These are phyloP conservation scores for Pleurotus platypus DNA, from an alignment of 768 basidiomycete species.

Conservation along the genomic window DNA sequence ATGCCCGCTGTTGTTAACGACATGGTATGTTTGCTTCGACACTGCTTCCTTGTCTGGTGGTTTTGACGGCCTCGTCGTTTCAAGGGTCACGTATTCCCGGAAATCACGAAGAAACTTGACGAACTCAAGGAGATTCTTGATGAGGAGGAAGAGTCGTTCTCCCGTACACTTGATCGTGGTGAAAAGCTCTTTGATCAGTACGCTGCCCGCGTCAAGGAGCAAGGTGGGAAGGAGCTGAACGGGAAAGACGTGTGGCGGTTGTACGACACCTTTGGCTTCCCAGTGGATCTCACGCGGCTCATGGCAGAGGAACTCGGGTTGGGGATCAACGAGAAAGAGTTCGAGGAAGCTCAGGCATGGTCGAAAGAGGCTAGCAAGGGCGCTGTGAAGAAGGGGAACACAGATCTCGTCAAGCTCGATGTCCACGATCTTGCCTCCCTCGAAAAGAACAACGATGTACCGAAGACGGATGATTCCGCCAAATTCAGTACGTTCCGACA, in stretches of 20 bases:
- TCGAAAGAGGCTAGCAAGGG: slow-evolving; percentile 93
- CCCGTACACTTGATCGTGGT: slow-evolving; percentile 94
- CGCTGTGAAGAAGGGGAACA: slow-evolving; percentile 63
- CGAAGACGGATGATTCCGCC: slow-evolving; percentile 88
- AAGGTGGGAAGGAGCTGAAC: slow-evolving; percentile 61
- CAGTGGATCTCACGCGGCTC: slow-evolving; percentile 90
- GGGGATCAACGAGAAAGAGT: slow-evolving; percentile 81
- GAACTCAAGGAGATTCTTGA: slow-evolving; percentile 94
- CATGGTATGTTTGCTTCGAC: slow-evolving; percentile 52
- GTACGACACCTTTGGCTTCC: slow-evolving; percentile 98
- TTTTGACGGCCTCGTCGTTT: slow-evolving; percentile 9
- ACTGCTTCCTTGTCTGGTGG: neutral
- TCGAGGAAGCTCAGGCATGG: slow-evolving; percentile 81
- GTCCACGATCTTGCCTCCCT: slow-evolving; percentile 91
- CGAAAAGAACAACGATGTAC: slow-evolving; percentile 71
- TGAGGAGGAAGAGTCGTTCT: slow-evolving; percentile 97
- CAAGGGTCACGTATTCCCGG: slow-evolving; percentile 88
- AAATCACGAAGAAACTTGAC: slow-evolving; percentile 75
- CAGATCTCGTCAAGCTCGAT: slow-evolving; percentile 82
- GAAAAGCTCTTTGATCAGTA: slow-evolving; percentile 95
- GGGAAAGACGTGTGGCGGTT: slow-evolving; percentile 96
- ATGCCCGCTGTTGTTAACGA: slow-evolving; percentile 87
- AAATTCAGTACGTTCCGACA: slow-evolving; percentile 73
- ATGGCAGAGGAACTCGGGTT: slow-evolving; percentile 96
- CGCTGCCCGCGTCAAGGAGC: slow-evolving; percentile 60